phyloP scores from a whole-genome alignment of 83 land plant genomes.

The Diphasiastrum complanatum region DNA sequence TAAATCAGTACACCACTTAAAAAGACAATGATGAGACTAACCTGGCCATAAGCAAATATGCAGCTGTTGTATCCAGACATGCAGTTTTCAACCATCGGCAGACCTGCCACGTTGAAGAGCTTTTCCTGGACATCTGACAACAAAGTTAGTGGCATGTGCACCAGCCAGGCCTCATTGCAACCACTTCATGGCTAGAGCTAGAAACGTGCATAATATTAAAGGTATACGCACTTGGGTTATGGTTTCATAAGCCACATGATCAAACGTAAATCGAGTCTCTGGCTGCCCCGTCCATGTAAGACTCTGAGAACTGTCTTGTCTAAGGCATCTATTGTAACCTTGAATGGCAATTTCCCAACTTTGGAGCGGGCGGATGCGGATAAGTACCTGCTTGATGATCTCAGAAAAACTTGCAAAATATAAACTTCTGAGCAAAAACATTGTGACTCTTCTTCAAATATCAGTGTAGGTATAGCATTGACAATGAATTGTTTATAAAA shows the following conservation, averaged over 20 bases:
- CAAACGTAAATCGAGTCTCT: constrained; percentile 9
- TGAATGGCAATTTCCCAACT: not conserved
- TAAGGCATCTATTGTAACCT: constrained; percentile 5
- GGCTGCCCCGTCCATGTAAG: constrained; percentile 9
- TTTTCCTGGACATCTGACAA: constrained; percentile 11
- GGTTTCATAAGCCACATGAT: constrained; percentile 10
- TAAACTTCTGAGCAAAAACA: too few species aligned
- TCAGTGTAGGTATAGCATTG: too few species aligned
- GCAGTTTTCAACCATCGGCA: constrained; percentile 15
- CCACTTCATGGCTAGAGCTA: too few species aligned
- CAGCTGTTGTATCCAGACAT: constrained; percentile 14
- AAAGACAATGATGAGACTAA: too few species aligned
- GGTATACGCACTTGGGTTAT: too few species aligned
- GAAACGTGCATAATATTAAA: too few species aligned
- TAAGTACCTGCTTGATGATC: too few species aligned
- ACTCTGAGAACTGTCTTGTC: constrained; percentile 9
- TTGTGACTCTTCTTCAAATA: too few species aligned
- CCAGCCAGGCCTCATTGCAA: too few species aligned
- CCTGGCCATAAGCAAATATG: constrained; percentile 17
- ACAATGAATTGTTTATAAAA: too few species aligned
- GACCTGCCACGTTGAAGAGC: constrained; percentile 4
- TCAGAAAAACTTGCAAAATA: too few species aligned
- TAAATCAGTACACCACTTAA: too few species aligned
- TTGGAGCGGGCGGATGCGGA: constrained; percentile 2
- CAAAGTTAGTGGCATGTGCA: not conserved